These are phyloP conservation scores for Ananas comosus DNA, from an alignment of 176 grass and related monocot genomes.

Conservation along the genomic window DNA sequence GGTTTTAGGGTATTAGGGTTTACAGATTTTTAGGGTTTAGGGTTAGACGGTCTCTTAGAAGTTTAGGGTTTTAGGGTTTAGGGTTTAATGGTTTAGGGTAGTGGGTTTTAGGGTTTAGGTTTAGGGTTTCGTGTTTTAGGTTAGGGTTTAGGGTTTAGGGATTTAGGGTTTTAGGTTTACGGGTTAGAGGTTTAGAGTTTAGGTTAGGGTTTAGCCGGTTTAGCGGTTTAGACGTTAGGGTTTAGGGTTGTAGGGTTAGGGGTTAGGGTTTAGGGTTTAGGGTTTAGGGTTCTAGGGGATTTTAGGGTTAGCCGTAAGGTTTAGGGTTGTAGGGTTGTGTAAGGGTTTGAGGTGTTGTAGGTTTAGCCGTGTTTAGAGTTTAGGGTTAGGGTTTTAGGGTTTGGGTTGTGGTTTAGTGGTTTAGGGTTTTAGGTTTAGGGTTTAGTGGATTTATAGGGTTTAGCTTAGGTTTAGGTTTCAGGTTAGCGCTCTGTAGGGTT, in stretches of 20 bases:
- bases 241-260: too few species aligned
- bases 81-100: conserved; percentile 23
- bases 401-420: conserved; percentile 10
- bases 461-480: conserved; percentile 10
- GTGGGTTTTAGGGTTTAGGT: conserved; percentile 11
- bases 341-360: conserved; percentile 9
- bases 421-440: conserved; percentile 20
- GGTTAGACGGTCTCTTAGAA: conserved; percentile 1
- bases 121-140: conserved; percentile 5
- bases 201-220: conserved; percentile 13
- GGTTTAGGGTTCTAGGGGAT: conserved; percentile 15
- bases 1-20: too few species aligned
- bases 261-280: conserved; percentile 14
- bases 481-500: conserved; percentile 17
- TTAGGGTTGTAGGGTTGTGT: conserved; percentile 28
- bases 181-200: conserved; percentile 21
- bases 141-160: neutral
- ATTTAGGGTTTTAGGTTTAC: conserved; percentile 20
- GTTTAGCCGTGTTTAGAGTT: conserved; percentile 12
- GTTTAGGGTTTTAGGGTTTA: conserved; percentile 18
- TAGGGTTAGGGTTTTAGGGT: conserved; percentile 13
- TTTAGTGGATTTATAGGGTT: too few species aligned
- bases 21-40: too few species aligned
- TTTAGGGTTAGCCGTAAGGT: conserved; percentile 18
- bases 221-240: neutral